Conservation (phyloP, 768 basidiomycete species). For the Phanerodontia chrysosporium region DNA sequence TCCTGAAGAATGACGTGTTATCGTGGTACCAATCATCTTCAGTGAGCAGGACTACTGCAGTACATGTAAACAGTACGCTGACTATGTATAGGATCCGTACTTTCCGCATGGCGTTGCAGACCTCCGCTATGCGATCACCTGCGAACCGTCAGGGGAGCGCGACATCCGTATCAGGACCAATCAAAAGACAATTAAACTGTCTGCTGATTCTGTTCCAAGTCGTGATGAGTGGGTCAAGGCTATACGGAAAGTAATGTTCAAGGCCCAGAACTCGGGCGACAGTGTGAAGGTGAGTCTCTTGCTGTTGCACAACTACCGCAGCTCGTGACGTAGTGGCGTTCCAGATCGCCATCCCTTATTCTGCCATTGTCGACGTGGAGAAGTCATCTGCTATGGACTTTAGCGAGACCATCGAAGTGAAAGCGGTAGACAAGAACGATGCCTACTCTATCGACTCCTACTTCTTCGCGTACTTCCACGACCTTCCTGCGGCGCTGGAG, state of each 20-base stretch:
- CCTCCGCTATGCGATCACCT: slow-evolving; percentile 86
- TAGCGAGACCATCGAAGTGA: slow-evolving; percentile 93
- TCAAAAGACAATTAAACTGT: slow-evolving; percentile 67
- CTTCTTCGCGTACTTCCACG: slow-evolving; percentile 93
- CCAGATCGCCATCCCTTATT: slow-evolving; percentile 92
- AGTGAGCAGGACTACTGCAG: slow-evolving; percentile 39
- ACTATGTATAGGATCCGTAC: slow-evolving; percentile 76
- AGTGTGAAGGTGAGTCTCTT: slow-evolving; percentile 75
- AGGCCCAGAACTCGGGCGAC: slow-evolving; percentile 94
- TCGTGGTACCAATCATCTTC: slow-evolving; percentile 96
- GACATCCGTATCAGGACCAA: slow-evolving; percentile 83
- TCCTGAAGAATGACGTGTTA: slow-evolving; percentile 91
- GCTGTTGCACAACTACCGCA: neutral
- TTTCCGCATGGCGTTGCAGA: slow-evolving; percentile 97
- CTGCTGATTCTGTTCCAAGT: slow-evolving; percentile 77
- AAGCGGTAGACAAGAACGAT: slow-evolving; percentile 80
- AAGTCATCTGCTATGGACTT: slow-evolving; percentile 89
- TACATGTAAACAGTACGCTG: slow-evolving; percentile 3
- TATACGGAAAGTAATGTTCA: slow-evolving; percentile 90
- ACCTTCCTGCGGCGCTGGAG: slow-evolving; percentile 71
- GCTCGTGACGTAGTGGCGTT: neutral
- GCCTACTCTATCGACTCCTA: slow-evolving; percentile 80
- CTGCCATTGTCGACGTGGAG: slow-evolving; percentile 84
- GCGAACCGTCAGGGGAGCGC: slow-evolving; percentile 74
- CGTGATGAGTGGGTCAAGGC: slow-evolving; percentile 96